Base-by-base conservation (phyloP, 345 rosid species). In the Clarkia xantiana region DNA sequence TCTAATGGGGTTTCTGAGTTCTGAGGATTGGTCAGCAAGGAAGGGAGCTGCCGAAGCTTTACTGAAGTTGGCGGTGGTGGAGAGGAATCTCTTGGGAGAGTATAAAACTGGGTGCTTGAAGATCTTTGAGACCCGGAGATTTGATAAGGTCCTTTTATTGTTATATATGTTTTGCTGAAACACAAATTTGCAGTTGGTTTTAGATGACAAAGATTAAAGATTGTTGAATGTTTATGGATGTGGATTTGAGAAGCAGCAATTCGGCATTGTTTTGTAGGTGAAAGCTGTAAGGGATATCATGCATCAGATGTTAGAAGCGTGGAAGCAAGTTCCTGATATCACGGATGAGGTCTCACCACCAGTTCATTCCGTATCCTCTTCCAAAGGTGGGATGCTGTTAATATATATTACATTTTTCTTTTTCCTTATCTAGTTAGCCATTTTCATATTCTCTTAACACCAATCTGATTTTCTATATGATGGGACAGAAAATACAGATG, bases 311-410 rank as follows among this genome's bases (percentile, higher is more conserved):
- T 60, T 90, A 57, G 89, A 90, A 59, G 89, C 89, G 1, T 90
- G 97, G 97, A 86, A 78, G 70, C 82, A 79, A 73, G 75, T 90
- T 43, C 88, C 94, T 0, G 97, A 90, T 81, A 60, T 86, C 57
- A 78, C 88, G 0, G 86, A 81, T 14, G 94, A 77, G 56, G 72
- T 52, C 11, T 83, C 86, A 10, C 91, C 94, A 7, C 83, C 74
- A 6, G 80, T 78, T n/a, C 58, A 62, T 59, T 79, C 94, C 1
- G 64, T 55, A 58, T 63, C 79, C 56, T 79, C 91, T 59, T 76
- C 88, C 1, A 86, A 63, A 82, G 96, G 94, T 83, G 40, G 10
- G 49, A 18, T 0, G 25, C 45, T 45, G 5, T 11, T 11, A 20
- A 49, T 25, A 7, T 29, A 7, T 22, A 16, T 7, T 5, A 53